phyloP scores from a whole-genome alignment of 2,329 filamentous ascomycete species.

The Hypoxylon sp. region DNA sequence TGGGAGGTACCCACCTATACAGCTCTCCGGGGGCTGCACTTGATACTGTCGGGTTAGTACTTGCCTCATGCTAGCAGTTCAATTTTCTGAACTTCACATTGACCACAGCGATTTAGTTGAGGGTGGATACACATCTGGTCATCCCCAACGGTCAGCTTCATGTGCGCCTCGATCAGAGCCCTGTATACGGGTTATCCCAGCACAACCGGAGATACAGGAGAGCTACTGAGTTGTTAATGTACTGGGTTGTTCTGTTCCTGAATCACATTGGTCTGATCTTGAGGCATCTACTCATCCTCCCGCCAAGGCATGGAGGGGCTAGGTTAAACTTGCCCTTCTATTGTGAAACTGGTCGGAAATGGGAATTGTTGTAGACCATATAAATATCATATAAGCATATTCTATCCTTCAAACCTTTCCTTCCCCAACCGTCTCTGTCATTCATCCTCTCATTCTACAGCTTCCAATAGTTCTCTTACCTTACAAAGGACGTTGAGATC shows the following conservation, averaged over 20 bases:
- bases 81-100: neutral
- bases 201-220: neutral
- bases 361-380: neutral
- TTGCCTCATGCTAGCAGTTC: neutral
- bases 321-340: neutral
- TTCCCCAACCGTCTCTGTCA: neutral
- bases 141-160: neutral
- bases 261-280: neutral
- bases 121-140: neutral
- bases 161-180: neutral
- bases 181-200: neutral
- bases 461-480: conserved; percentile 1
- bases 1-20: neutral
- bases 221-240: neutral
- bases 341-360: neutral
- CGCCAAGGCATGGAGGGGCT: neutral
- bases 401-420: conserved; percentile 17
- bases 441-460: conserved; percentile 4
- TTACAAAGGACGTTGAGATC: neutral
- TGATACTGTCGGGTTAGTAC: neutral
- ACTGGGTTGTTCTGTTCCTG: neutral
- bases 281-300: neutral
- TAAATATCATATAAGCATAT: conserved; percentile 4
- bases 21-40: neutral
- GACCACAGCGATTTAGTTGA: neutral